These are phyloP conservation scores for Boletus semigastroideus DNA, from an alignment of 1,284 basidiomycete species.

Conservation along the genomic window DNA sequence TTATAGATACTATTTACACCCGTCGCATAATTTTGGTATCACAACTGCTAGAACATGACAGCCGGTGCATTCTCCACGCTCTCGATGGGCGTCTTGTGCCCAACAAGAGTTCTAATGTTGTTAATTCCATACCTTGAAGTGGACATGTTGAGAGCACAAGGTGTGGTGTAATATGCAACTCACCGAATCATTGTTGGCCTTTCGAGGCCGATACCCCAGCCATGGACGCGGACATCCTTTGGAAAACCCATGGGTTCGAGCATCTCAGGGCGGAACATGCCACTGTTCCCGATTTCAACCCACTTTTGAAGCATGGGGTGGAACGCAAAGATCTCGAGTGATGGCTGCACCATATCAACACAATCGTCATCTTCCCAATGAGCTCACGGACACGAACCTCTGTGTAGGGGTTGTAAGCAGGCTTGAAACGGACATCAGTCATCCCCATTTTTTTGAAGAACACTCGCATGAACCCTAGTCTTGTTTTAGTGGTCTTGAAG, in stretches of 20 bases:
- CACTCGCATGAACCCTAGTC: constrained; percentile 90
- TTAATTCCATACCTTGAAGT: constrained; percentile 77
- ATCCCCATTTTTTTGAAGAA: constrained; percentile 99
- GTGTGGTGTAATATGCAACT: constrained; percentile 25
- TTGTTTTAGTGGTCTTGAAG: not conserved
- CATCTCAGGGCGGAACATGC: constrained; percentile 99
- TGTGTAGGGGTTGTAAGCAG: constrained; percentile 96
- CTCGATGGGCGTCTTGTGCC: constrained; percentile 94
- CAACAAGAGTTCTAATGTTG: constrained; percentile 96
- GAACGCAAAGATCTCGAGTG: constrained; percentile 99
- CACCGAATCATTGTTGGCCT: constrained; percentile 99
- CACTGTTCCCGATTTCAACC: constrained; percentile 96
- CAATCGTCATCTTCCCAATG: not conserved
- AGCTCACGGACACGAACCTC: constrained; percentile 55
- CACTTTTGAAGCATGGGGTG: constrained; percentile 93
- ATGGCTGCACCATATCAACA: constrained; percentile 60
- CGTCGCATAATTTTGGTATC: constrained; percentile 9
- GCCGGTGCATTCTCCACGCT: constrained; percentile 87
- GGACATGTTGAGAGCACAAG: not conserved
- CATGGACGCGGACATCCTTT: constrained; percentile 94
- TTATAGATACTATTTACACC: constrained; percentile 1
- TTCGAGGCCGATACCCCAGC: constrained; percentile 96
- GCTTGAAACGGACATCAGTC: constrained; percentile 93
- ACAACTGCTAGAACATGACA: constrained; percentile 69
- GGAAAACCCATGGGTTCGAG: constrained; percentile 99